Base-by-base conservation (phyloP, 768 basidiomycete genomes). In the Plicaturopsis crispa region DNA sequence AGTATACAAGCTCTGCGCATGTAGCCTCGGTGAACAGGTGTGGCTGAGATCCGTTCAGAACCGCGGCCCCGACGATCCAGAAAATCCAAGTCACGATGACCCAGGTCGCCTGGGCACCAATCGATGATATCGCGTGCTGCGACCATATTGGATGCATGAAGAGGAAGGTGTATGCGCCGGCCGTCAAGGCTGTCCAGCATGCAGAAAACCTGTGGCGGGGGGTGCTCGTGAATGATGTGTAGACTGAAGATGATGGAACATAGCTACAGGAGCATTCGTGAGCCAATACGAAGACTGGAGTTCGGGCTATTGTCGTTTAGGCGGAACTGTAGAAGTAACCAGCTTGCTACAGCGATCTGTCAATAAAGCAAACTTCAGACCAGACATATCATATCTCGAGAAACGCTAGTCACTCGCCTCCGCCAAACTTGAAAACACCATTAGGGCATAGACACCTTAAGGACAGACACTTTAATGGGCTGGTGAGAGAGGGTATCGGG, bases 31-130 rank as follows among this genome's bases (percentile, higher is more conserved):
- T 53, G 35, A 75, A 59, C 31, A 76, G 42, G 7, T 51, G 55
- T 2, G 76, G 73, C 17, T 73, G 50, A 5, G 74, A 65, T 24
- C 61, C 60, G 44, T 75, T 74, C 33, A 80, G 50, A 17, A 72
- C 54, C 0, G 68, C 70, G 3, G 75, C 65, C 31, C 75, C 73
- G 11, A 75, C 60, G 14, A 78, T 62, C 80, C 79, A 82, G 33
- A 78, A 59, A 13, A 72, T 47, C 75, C 74, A 78, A 11, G 78
- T 79, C 1, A 70, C 41, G 20, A 78, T 54, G 4, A 72, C 54
- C 80, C 80, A 81, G 31, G 79, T 56, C 10, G 64, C 66, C 48
- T 81, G 80, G 0, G 75, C 63, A 6, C 78, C 77, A 26, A 80
- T 57, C 10, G 79, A 80, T 7, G 71, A 63, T 12, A 78, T 44